Evolutionary conservation across 768 basidiomycete genomes (phyloP).

Genomic region (Boletus rufocinnamomeus): DNA sequence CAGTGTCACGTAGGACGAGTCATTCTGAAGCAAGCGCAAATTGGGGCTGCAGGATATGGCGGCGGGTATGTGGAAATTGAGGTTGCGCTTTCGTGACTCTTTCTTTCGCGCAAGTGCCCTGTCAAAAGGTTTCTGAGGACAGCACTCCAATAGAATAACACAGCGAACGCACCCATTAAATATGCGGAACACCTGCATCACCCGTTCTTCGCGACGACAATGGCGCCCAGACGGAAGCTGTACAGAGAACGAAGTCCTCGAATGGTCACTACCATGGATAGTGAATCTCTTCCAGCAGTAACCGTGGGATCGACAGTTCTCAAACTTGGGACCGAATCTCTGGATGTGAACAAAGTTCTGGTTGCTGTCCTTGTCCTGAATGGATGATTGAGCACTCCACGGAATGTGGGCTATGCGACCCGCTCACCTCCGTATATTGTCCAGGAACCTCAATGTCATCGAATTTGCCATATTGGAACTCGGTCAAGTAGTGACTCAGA

Average conservation of each 20-base stretch:
- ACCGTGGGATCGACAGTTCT: slow-evolving; percentile 85
- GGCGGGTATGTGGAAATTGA: slow-evolving; percentile 89
- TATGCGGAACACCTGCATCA: slow-evolving; percentile 90
- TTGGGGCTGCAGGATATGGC: slow-evolving; percentile 81
- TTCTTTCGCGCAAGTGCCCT: slow-evolving; percentile 87
- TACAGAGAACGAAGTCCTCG: slow-evolving; percentile 86
- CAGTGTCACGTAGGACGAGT: slow-evolving; percentile 86
- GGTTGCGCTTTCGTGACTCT: slow-evolving; percentile 89
- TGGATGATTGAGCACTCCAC: slow-evolving; percentile 10
- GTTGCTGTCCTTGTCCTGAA: slow-evolving; percentile 91
- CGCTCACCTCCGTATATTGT: slow-evolving; percentile 90
- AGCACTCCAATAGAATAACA: neutral
- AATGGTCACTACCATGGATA: slow-evolving; percentile 88
- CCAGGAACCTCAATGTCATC: slow-evolving; percentile 99
- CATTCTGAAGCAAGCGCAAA: slow-evolving; percentile 86
- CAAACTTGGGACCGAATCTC: slow-evolving; percentile 88
- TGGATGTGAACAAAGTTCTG: slow-evolving; percentile 88
- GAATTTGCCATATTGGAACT: slow-evolving; percentile 97
- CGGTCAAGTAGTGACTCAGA: slow-evolving; percentile 89
- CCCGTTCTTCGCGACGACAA: slow-evolving; percentile 88
- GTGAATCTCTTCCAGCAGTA: slow-evolving; percentile 89
- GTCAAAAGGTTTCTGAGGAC: slow-evolving; percentile 7
- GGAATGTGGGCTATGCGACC: neutral
- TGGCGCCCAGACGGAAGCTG: slow-evolving; percentile 86
- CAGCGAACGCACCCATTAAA: slow-evolving; percentile 74